Percentiles rank a stretch among this genome's conserved stretches.
phyloP scores from a whole-genome alignment of 805 yeast genomes.

The Candida coquimbonensis region DNA sequence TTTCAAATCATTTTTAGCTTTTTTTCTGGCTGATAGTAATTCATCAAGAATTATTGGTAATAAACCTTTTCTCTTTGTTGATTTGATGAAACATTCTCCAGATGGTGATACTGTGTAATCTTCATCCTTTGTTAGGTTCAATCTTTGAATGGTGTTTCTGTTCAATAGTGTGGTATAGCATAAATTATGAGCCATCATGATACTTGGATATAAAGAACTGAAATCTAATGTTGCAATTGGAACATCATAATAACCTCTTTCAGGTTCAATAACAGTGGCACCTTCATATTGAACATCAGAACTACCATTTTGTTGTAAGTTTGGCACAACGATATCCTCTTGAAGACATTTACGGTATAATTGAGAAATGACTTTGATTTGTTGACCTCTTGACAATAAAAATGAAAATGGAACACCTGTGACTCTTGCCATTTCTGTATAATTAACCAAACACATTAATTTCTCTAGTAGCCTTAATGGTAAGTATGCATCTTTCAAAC shows the following conservation, averaged over 20 bases:
- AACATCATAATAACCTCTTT: slow-evolving; percentile 89
- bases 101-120: slow-evolving; percentile 89
- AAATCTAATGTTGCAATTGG: slow-evolving; percentile 98
- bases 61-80: slow-evolving; percentile 67
- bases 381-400: slow-evolving; percentile 88
- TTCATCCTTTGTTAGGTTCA: slow-evolving; percentile 54
- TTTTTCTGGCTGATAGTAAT: slow-evolving; percentile 82
- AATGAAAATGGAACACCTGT: slow-evolving; percentile 97
- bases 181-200: slow-evolving; percentile 97
- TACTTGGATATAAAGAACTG: slow-evolving; percentile 94
- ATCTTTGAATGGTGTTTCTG: slow-evolving; percentile 57
- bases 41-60: slow-evolving; percentile 89
- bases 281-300: slow-evolving; percentile 94
- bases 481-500: slow-evolving; percentile 91
- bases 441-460: slow-evolving; percentile 92
- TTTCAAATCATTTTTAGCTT: slow-evolving; percentile 85
- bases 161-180: slow-evolving; percentile 88
- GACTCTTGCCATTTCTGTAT: slow-evolving; percentile 99
- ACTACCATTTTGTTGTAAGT: slow-evolving; percentile 68
- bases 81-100: slow-evolving; percentile 82
- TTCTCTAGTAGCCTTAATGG: slow-evolving; percentile 86
- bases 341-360: slow-evolving; percentile 87
- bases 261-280: slow-evolving; percentile 97
- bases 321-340: slow-evolving; percentile 84
- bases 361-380: slow-evolving; percentile 94